Percentiles rank a stretch among this genome's conserved stretches.
These are phyloP conservation scores for Leccinum ochraceum DNA, from an alignment of 768 basidiomycete genomes.

Conservation along the genomic window DNA sequence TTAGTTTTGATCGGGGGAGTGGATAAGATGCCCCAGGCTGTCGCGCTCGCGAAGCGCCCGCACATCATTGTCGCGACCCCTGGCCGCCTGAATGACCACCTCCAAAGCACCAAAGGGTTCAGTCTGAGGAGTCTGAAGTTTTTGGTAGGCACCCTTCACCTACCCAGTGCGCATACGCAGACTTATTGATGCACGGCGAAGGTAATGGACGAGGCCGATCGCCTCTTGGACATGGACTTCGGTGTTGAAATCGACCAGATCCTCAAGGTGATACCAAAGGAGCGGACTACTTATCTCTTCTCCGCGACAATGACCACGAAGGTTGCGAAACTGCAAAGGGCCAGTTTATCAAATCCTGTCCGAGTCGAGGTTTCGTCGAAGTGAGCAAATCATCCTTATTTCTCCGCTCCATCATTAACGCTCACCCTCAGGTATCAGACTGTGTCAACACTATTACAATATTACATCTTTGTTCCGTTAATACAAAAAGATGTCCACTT, in stretches of 20 bases:
- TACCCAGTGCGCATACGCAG: background rate
- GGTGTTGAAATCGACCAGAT: conserved; percentile 96
- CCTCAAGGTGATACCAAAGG: conserved; percentile 90
- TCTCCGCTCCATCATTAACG: background rate
- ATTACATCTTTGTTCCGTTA: conserved; percentile 92
- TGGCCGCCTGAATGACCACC: conserved; percentile 87
- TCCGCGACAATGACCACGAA: conserved; percentile 99
- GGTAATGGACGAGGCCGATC: conserved; percentile 98
- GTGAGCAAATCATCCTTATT: conserved; percentile 44
- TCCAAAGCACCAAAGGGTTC: conserved; percentile 98
- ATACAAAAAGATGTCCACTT: conserved; percentile 91
- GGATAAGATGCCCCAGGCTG: conserved; percentile 87
- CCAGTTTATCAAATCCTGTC: conserved; percentile 91
- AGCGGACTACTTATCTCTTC: conserved; percentile 93
- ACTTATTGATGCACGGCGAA: conserved; percentile 33
- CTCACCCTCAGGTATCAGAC: conserved; percentile 79
- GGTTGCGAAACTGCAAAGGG: conserved; percentile 93
- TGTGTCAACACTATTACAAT: conserved; percentile 91
- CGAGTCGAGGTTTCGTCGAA: conserved; percentile 92
- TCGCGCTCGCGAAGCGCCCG: conserved; percentile 90
- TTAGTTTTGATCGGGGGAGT: conserved; percentile 94
- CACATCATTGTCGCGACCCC: conserved; percentile 97
- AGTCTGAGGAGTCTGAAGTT: conserved; percentile 84
- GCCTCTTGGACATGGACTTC: conserved; percentile 95
- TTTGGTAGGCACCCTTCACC: conserved; percentile 54